A percentile compares a stretch with the other conserved stretches of the same genome.
Conservation (phyloP, 441 rosid species). For the Manihot esculenta region DNA sequence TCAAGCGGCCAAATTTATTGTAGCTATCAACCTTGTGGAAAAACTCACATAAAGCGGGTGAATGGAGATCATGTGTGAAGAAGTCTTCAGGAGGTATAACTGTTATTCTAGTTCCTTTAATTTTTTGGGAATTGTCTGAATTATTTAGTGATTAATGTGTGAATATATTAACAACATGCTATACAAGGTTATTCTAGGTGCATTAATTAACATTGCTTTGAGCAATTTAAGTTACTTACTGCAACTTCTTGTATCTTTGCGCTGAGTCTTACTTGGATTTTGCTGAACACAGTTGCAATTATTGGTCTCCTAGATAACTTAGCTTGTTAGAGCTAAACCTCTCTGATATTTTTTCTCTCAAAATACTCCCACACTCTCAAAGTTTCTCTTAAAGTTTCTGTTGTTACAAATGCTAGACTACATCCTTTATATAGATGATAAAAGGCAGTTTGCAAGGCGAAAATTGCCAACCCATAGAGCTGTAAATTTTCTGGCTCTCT, state of each 20-base stretch:
- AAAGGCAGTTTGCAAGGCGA: no score
- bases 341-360: no score
- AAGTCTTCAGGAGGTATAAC: conserved; percentile 70
- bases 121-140: background rate
- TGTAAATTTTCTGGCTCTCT: no score
- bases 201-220: background rate
- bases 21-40: conserved; percentile 95
- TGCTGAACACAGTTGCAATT: background rate
- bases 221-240: background rate
- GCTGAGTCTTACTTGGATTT: background rate
- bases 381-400: no score
- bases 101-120: background rate
- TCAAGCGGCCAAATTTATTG: conserved; percentile 19
- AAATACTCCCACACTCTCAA: no score
- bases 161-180: background rate
- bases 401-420: no score
- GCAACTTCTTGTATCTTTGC: background rate
- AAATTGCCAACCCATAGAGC: no score
- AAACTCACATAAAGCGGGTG: conserved; percentile 70
- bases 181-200: background rate
- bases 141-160: conserved; percentile 1
- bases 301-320: background rate
- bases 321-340: no score
- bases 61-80: conserved; percentile 80
- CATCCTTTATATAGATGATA: no score